Percentiles rank a stretch among this genome's conserved stretches.
These are phyloP conservation scores for Eutrema japonicum DNA, from an alignment of 345 rosid species.

Conservation along the genomic window DNA sequence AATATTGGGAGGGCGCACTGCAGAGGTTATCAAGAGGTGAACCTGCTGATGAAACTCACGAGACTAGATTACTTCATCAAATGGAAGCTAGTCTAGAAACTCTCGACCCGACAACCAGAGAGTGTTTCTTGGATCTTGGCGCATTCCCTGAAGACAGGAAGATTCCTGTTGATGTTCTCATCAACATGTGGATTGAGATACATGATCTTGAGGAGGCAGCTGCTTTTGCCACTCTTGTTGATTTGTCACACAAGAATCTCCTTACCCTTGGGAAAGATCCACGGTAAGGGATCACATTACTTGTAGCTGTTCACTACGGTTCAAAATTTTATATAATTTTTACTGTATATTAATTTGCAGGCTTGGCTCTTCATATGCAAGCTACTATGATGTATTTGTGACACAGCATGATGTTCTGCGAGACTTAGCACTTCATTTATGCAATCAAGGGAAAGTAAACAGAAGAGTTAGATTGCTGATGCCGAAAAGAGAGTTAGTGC, in stretches of 20 bases:
- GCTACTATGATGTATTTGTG: slow-evolving; percentile 71
- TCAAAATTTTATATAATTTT: neutral
- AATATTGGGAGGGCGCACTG: slow-evolving; percentile 71
- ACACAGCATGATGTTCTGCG: slow-evolving; percentile 92
- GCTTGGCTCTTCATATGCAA: slow-evolving; percentile 66
- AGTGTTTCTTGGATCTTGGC: slow-evolving; percentile 92
- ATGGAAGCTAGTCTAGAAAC: slow-evolving; percentile 73
- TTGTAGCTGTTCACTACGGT: slow-evolving; percentile 21
- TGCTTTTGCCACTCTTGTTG: slow-evolving; percentile 71
- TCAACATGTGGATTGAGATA: slow-evolving; percentile 83
- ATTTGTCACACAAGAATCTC: slow-evolving; percentile 80
- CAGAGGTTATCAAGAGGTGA: slow-evolving; percentile 68
- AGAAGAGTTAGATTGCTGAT: slow-evolving; percentile 61
- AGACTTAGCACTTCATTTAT: slow-evolving; percentile 77
- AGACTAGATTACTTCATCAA: slow-evolving; percentile 64
- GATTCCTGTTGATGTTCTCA: slow-evolving; percentile 84
- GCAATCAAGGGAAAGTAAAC: slow-evolving; percentile 52
- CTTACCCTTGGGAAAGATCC: slow-evolving; percentile 81
- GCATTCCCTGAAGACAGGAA: slow-evolving; percentile 95
- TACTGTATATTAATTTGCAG: slow-evolving; percentile 49
- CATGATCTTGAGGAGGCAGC: slow-evolving; percentile 62
- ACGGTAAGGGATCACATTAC: slow-evolving; percentile 47
- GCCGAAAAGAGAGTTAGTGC: slow-evolving; percentile 64
- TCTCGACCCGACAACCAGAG: slow-evolving; percentile 56
- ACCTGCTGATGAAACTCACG: slow-evolving; percentile 76